Conservation (phyloP, 805 yeast genomes). For the Cyberlindnera bimundalis region DNA sequence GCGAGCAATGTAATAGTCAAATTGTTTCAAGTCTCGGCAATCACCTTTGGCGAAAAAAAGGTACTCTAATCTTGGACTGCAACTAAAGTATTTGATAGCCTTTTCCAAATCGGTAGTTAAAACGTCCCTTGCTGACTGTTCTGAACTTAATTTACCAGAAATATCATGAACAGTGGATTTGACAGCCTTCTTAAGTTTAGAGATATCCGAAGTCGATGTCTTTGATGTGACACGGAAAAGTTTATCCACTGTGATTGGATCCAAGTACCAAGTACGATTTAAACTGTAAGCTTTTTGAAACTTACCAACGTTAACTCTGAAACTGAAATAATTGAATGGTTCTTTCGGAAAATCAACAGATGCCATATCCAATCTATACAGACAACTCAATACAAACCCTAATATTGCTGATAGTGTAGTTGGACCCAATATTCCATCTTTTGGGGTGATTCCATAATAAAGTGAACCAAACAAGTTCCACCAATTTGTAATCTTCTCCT, state of each 20-base stretch:
- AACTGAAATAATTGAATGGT: slow-evolving; percentile 72
- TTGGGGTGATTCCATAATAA: slow-evolving; percentile 35
- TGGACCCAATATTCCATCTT: slow-evolving; percentile 57
- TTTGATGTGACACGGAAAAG: slow-evolving; percentile 47
- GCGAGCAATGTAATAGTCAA: slow-evolving; percentile 16
- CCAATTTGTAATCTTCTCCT: slow-evolving; percentile 70
- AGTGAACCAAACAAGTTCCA: slow-evolving; percentile 71
- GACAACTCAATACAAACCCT: slow-evolving; percentile 69
- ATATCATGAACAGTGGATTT: slow-evolving; percentile 72
- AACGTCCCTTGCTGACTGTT: slow-evolving; percentile 34
- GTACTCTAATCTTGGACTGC: slow-evolving; percentile 35
- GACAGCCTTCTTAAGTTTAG: slow-evolving; percentile 60
- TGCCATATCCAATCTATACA: slow-evolving; percentile 59
- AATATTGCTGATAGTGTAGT: slow-evolving; percentile 74
- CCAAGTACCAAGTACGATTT: slow-evolving; percentile 49
- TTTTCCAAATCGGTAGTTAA: slow-evolving; percentile 37
- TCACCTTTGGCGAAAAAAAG: slow-evolving; percentile 52
- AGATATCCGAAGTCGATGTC: slow-evolving; percentile 38
- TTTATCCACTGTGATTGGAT: slow-evolving; percentile 50
- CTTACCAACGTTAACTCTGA: slow-evolving; percentile 62
- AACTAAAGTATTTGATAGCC: slow-evolving; percentile 22
- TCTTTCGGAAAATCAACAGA: slow-evolving; percentile 72
- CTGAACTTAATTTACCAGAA: slow-evolving; percentile 37
- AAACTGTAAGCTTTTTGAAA: slow-evolving; percentile 73
- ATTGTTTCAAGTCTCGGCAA: slow-evolving; percentile 31